Base-by-base conservation (phyloP, 495 filamentous ascomycete genomes). In the Tuber borchii region DNA sequence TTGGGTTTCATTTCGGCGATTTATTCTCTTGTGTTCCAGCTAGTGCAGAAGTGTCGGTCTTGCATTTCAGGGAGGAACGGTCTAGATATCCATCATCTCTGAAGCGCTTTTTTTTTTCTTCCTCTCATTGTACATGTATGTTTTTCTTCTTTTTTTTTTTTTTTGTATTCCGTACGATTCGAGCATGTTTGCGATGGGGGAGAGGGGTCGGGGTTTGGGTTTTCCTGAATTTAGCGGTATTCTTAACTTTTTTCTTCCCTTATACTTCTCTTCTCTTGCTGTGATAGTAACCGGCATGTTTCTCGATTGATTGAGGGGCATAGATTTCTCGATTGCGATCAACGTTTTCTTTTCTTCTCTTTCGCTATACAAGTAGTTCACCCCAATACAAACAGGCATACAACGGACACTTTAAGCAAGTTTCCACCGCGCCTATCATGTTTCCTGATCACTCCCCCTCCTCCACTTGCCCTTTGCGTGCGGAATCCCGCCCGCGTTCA, bases 191-290 rank as follows among this genome's bases (percentile, higher is more conserved):
- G 56, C 56, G 56, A 31, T 2, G 56, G 26, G 16, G 51, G 75
- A 70, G 76, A 74, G 22, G 77, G 76, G 72, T 79, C 74, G 43
- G 72, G 75, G 72, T 79, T 79, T 71, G 73, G 51, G 75, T 79
- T 61, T 71, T 37, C 71, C 72, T 22, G 77, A 74, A 79, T 79
- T 79, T 79, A 79, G 78, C 78, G 78, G 78, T 51, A 71, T 79
- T 79, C 76, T 79, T 75, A 45, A 71, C 78, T 43, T n/a, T 70
- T 34, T 74, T 69, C 16, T 22, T 70, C 42, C 42, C 37, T 71
- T 26, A 17, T 34, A 65, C 56, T 31, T 65, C 12, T 61, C n/a
- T 61, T 31, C n/a, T 61, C 51, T 26, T 61, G 51, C 8, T 31
- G 12, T 61, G 51, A 12, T 46, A 46, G 45, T 46, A 46, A 46